These are phyloP conservation scores for Wickerhamomyces rabaulensis DNA, from an alignment of 805 yeast genomes.

Conservation along the genomic window DNA sequence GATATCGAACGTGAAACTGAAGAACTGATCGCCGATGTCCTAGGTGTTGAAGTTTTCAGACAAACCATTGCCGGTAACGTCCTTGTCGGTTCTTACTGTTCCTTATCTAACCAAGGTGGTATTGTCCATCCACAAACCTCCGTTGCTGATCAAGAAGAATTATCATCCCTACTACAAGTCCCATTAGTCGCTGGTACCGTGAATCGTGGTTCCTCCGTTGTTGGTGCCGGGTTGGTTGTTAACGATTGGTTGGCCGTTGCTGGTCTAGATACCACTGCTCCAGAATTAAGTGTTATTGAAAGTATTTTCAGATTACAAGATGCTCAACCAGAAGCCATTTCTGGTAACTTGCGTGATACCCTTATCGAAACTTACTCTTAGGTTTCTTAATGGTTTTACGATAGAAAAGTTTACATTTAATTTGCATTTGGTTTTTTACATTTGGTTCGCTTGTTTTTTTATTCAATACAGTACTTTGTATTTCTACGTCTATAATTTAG, in stretches of 20 bases:
- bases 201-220: slow-evolving; percentile 95
- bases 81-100: slow-evolving; percentile 92
- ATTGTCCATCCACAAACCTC: slow-evolving; percentile 97
- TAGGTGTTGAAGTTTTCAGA: slow-evolving; percentile 98
- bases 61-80: slow-evolving; percentile 99
- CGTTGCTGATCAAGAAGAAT: slow-evolving; percentile 96
- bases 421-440: not conserved
- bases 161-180: slow-evolving; percentile 90
- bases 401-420: not conserved
- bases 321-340: slow-evolving; percentile 81
- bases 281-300: slow-evolving; percentile 94
- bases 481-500: not conserved
- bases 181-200: slow-evolving; percentile 99
- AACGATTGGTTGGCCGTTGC: slow-evolving; percentile 97
- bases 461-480: not conserved
- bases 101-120: slow-evolving; percentile 96
- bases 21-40: slow-evolving; percentile 94
- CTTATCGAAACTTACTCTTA: slow-evolving; percentile 86
- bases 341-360: slow-evolving; percentile 84
- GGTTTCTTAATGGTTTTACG: not conserved
- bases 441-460: not conserved
- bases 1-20: slow-evolving; percentile 99
- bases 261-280: slow-evolving; percentile 97
- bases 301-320: slow-evolving; percentile 92
- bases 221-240: slow-evolving; percentile 98